Conservation (phyloP, 805 yeast species). For the Saturnispora halmiae region DNA sequence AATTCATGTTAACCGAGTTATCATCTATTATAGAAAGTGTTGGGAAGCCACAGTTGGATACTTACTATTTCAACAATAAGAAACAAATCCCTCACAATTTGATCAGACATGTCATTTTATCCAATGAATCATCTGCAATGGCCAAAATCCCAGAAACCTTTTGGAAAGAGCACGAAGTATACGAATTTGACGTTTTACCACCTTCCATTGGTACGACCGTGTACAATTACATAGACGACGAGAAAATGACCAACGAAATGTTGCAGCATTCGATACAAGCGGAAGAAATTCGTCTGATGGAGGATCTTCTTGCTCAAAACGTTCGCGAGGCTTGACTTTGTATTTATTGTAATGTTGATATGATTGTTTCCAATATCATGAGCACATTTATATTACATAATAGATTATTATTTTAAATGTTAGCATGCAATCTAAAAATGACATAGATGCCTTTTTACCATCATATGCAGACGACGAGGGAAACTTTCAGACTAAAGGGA, state of each 20-base stretch:
- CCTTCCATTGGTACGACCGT: conserved; percentile 44
- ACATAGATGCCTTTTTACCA: background rate
- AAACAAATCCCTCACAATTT: conserved; percentile 49
- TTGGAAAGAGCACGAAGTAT: conserved; percentile 54
- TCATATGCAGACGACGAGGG: conserved; percentile 7
- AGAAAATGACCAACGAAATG: conserved; percentile 36
- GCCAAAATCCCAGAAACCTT: conserved; percentile 54
- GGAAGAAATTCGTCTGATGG: conserved; percentile 22
- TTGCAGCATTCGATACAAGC: conserved; percentile 18
- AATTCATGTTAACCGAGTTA: conserved; percentile 29
- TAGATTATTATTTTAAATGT: too few species aligned
- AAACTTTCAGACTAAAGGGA: conserved; percentile 8
- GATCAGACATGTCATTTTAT: conserved; percentile 56
- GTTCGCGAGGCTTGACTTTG: conserved; percentile 11
- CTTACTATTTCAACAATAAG: conserved; percentile 17
- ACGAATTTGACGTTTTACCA: conserved; percentile 66
- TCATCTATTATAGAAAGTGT: conserved; percentile 11
- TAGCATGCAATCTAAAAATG: too few species aligned
- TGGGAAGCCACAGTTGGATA: conserved; percentile 14
- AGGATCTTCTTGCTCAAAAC: conserved; percentile 18
- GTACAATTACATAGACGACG: conserved; percentile 38
- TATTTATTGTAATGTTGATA: background rate
- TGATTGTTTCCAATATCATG: too few species aligned
- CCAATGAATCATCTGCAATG: conserved; percentile 65
- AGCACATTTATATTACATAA: too few species aligned